These are phyloP conservation scores for Eremothecium sinecaudum DNA, from an alignment of 1,139 yeast species.

Conservation along the genomic window DNA sequence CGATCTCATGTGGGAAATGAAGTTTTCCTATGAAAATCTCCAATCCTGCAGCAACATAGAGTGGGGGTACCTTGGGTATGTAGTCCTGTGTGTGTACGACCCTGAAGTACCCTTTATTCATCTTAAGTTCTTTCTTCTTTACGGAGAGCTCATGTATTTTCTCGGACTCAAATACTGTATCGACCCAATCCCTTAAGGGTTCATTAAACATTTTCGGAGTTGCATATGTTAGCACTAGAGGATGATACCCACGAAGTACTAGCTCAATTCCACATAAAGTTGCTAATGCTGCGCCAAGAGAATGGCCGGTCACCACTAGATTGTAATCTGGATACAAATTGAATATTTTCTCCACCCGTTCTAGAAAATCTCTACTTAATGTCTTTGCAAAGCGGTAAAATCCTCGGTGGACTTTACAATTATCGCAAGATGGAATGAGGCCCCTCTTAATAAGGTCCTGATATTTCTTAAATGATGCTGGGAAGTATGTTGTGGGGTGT, in stretches of 20 bases:
- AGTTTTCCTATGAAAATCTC: constrained; percentile 40
- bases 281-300: constrained; percentile 66
- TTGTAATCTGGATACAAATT: constrained; percentile 39
- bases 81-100: constrained; percentile 49
- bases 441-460: constrained; percentile 20
- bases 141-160: constrained; percentile 20
- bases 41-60: constrained; percentile 41
- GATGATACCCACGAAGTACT: constrained; percentile 41
- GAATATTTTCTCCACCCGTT: constrained; percentile 31
- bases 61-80: constrained; percentile 52
- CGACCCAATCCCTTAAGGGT: constrained; percentile 42
- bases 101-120: constrained; percentile 35
- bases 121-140: constrained; percentile 12
- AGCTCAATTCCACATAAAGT: constrained; percentile 52
- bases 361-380: constrained; percentile 34
- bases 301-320: constrained; percentile 55
- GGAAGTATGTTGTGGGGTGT: constrained; percentile 37
- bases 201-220: constrained; percentile 54
- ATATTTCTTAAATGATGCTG: constrained; percentile 20
- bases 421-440: constrained; percentile 32
- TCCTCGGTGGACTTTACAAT: constrained; percentile 54
- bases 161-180: constrained; percentile 38
- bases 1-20: constrained; percentile 39
- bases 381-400: constrained; percentile 39
- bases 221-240: constrained; percentile 49